phyloP scores from a whole-genome alignment of 164 flowering plant species.

The Aristolochia californica region DNA sequence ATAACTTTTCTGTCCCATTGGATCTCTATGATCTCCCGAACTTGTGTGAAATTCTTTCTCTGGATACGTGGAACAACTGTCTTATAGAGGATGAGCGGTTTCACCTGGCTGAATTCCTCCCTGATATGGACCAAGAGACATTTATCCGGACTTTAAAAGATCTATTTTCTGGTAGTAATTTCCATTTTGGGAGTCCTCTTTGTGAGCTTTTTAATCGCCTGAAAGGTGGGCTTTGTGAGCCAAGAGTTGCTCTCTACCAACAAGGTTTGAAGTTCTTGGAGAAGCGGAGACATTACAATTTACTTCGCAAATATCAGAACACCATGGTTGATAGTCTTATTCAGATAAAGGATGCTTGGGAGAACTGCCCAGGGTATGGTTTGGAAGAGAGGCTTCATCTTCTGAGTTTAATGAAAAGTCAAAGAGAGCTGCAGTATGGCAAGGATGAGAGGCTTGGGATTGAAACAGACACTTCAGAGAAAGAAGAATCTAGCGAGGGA shows the following conservation, averaged over 20 bases:
- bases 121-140: conserved; percentile 71
- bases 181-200: conserved; percentile 88
- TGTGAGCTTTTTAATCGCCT: conserved; percentile 52
- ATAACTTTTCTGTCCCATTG: conserved; percentile 60
- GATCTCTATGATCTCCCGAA: conserved; percentile 80
- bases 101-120: conserved; percentile 56
- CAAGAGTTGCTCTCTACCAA: conserved; percentile 73
- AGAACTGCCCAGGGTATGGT: conserved; percentile 5
- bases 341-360: conserved; percentile 9
- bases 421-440: conserved; percentile 54
- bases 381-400: conserved; percentile 13
- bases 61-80: conserved; percentile 85
- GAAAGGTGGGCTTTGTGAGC: conserved; percentile 93
- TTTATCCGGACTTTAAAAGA: conserved; percentile 62
- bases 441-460: conserved; percentile 23
- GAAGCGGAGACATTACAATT: conserved; percentile 57
- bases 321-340: conserved; percentile 35
- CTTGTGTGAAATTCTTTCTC: conserved; percentile 51
- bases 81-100: conserved; percentile 79
- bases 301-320: conserved; percentile 67
- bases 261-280: conserved; percentile 68
- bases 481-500: conserved; percentile 45
- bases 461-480: conserved; percentile 48
- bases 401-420: conserved; percentile 38
- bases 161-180: conserved; percentile 52